phyloP scores from a whole-genome alignment of 179 eudicot genomes.

The Heliamphora pulchella region DNA sequence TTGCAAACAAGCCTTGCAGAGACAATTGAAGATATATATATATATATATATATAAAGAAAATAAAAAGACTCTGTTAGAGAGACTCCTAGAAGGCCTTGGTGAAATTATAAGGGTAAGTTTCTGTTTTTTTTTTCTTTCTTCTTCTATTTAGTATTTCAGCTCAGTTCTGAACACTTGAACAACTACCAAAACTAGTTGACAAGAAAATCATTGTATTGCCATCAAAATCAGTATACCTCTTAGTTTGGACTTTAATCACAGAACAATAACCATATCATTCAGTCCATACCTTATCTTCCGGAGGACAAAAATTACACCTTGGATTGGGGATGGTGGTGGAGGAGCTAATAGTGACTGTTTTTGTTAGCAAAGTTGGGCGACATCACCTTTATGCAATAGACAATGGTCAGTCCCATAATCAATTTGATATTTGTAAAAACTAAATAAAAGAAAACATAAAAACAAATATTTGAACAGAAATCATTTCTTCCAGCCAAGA shows the following conservation, averaged over 20 bases:
- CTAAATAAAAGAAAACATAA: neutral
- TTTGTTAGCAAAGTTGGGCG: constrained; percentile 93
- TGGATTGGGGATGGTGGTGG: constrained; percentile 73
- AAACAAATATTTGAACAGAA: neutral
- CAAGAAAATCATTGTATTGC: neutral
- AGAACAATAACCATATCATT: neutral
- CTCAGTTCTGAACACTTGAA: neutral
- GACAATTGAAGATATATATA: neutral
- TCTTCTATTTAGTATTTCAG: neutral
- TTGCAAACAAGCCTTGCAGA: neutral
- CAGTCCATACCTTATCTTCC: constrained; percentile 63
- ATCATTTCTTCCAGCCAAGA: constrained; percentile 59
- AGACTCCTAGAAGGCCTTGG: constrained; percentile 1
- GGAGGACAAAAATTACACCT: constrained; percentile 68
- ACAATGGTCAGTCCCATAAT: constrained; percentile 3
- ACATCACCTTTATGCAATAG: constrained; percentile 62
- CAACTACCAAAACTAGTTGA: neutral
- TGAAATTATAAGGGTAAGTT: neutral
- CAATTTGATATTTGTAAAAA: no score
- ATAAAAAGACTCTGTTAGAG: neutral
- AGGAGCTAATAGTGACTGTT: constrained; percentile 74
- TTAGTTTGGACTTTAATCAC: neutral
- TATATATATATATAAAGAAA: neutral
- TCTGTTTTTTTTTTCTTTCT: neutral
- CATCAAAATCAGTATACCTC: neutral